Conservation (phyloP, 257 asterid species). For the Nicotiana attenuata region DNA sequence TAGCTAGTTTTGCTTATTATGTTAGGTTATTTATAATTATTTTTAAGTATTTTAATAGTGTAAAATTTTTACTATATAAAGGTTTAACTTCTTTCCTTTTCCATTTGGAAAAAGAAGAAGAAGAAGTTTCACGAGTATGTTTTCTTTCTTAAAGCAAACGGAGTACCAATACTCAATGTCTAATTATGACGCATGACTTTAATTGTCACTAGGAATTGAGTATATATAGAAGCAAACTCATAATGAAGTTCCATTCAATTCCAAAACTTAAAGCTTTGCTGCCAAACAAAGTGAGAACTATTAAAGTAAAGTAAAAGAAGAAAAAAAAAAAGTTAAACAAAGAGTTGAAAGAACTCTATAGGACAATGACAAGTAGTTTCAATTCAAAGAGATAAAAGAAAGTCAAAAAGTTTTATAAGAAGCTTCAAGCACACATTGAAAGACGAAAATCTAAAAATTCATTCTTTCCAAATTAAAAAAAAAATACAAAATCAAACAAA, state of each 20-base stretch:
- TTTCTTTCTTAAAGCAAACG: slow-evolving; percentile 6
- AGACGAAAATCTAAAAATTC: neutral
- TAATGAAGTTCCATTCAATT: neutral
- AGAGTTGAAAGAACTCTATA: neutral
- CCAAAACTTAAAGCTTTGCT: neutral
- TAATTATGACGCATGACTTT: slow-evolving; percentile 11
- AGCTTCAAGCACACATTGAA: slow-evolving; percentile 3
- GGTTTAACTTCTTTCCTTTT: neutral
- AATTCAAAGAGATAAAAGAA: neutral
- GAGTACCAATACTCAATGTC: neutral
- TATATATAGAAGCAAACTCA: neutral
- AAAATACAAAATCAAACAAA: neutral
- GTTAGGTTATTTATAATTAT: too few relatives aligned
- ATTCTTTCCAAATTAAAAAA: neutral
- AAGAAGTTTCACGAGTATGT: neutral
- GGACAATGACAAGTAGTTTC: neutral
- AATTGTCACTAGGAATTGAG: neutral
- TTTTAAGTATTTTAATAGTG: too few relatives aligned
- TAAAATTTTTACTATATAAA: neutral
- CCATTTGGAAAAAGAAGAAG: neutral
- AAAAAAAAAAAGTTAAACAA: neutral
- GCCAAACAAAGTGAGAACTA: neutral
- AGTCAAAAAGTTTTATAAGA: slow-evolving; percentile 2
- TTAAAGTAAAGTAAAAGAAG: neutral
- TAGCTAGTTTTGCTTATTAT: neutral